These are phyloP conservation scores for Blakeslea trispora DNA, from an alignment of 371 early-diverging fungal species.

Conservation along the genomic window DNA sequence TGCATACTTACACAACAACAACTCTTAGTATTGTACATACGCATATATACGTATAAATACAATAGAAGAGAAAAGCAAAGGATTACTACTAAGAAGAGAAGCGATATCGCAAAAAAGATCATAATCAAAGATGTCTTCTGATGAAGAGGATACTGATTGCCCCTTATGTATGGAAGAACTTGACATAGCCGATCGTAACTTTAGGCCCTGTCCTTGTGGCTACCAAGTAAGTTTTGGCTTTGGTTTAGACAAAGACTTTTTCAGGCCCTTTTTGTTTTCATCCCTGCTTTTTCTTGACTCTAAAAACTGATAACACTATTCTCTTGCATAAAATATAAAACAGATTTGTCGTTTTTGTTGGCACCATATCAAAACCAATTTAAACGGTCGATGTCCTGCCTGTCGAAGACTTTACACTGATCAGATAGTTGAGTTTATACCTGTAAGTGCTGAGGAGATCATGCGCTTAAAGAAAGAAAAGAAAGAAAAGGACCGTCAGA, in stretches of 20 bases:
- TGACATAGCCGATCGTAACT: slow-evolving; percentile 91
- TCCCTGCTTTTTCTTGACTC: too few species aligned
- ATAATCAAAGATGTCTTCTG: slow-evolving; percentile 39
- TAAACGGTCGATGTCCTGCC: slow-evolving; percentile 93
- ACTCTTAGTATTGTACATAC: too few species aligned
- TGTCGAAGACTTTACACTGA: slow-evolving; percentile 87
- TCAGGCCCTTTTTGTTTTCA: too few species aligned
- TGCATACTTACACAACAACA: too few species aligned
- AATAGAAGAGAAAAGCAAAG: too few species aligned
- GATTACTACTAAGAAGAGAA: too few species aligned
- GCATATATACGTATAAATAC: too few species aligned
- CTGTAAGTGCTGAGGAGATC: slow-evolving; percentile 84
- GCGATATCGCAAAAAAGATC: background rate
- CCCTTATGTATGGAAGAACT: slow-evolving; percentile 98
- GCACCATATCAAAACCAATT: slow-evolving; percentile 93
- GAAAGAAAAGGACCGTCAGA: slow-evolving; percentile 85
- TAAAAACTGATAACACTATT: too few species aligned
- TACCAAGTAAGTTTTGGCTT: slow-evolving; percentile 78
- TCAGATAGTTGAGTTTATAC: slow-evolving; percentile 86
- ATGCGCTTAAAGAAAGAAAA: slow-evolving; percentile 75
- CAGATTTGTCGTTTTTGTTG: slow-evolving; percentile 99
- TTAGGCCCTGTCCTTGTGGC: slow-evolving; percentile 96
- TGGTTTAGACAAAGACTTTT: too few species aligned
- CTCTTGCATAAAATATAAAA: slow-evolving; percentile 1
- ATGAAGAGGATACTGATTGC: slow-evolving; percentile 90